These are phyloP conservation scores for Phytophthora vignae DNA, from an alignment of 352 stramenopile species.

Conservation along the genomic window DNA sequence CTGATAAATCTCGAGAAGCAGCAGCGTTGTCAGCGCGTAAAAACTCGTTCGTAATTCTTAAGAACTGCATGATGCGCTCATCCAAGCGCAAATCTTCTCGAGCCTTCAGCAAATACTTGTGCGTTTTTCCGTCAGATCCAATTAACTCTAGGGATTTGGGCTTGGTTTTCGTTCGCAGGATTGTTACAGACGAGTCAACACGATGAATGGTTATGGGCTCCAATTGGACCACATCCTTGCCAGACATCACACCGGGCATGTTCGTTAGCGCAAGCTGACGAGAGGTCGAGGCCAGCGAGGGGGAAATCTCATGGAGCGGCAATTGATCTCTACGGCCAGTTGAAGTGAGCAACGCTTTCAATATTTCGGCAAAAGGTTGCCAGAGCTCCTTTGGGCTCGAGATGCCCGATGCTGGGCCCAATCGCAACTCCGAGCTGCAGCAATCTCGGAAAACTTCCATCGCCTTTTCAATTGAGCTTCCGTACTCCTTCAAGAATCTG, in stretches of 20 bases:
- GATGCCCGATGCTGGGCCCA: constrained; percentile 22
- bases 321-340: constrained; percentile 59
- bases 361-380: constrained; percentile 78
- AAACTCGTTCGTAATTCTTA: constrained; percentile 78
- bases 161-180: constrained; percentile 87
- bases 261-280: constrained; percentile 49
- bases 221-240: constrained; percentile 19
- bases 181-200: constrained; percentile 48
- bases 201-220: constrained; percentile 49
- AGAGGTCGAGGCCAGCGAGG: constrained; percentile 55
- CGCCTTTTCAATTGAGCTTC: constrained; percentile 53
- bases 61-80: constrained; percentile 92
- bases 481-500: constrained; percentile 75
- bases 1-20: constrained; percentile 49
- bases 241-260: constrained; percentile 61
- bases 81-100: constrained; percentile 90
- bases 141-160: constrained; percentile 86
- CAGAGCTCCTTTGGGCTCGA: constrained; percentile 47
- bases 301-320: constrained; percentile 78
- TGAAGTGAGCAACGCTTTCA: constrained; percentile 62
- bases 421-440: constrained; percentile 39
- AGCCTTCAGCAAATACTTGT: constrained; percentile 89
- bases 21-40: constrained; percentile 59
- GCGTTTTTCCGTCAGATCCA: constrained; percentile 72
- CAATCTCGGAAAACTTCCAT: constrained; percentile 54